Conservation (phyloP, 176 grass and related monocot species). For the Panicum miliaceum region DNA sequence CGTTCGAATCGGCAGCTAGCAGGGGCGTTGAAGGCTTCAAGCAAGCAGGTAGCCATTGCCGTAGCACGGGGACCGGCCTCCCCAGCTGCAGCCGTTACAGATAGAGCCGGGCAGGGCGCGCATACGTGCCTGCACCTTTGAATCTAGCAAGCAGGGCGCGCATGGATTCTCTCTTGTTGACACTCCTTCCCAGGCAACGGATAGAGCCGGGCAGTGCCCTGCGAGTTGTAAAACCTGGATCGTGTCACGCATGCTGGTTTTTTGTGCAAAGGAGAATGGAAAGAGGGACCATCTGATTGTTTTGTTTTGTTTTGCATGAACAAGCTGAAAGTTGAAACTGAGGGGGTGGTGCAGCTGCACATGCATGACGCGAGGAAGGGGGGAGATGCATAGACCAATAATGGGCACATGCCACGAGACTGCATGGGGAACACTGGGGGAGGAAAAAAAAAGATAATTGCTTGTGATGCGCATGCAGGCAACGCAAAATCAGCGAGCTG, state of each 20-base stretch:
- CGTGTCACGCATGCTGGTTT: slow-evolving; percentile 26
- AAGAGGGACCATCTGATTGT: slow-evolving; percentile 44
- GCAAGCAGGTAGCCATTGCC: slow-evolving; percentile 28
- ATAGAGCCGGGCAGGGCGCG: no score
- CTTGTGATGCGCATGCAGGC: neutral
- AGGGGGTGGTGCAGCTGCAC: slow-evolving; percentile 41
- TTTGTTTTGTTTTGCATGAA: neutral
- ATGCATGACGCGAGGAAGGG: slow-evolving; percentile 31
- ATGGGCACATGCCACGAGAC: slow-evolving; percentile 45
- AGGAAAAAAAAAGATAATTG: neutral
- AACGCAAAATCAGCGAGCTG: neutral
- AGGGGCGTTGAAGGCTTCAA: neutral
- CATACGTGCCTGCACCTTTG: slow-evolving; percentile 20
- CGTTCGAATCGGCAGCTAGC: neutral
- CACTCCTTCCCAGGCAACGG: slow-evolving; percentile 9
- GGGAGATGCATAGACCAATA: slow-evolving; percentile 41
- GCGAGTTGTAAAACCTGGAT: slow-evolving; percentile 21
- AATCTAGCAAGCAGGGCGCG: slow-evolving; percentile 2
- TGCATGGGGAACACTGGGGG: neutral
- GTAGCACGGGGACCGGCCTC: slow-evolving; percentile 33
- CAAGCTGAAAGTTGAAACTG: slow-evolving; percentile 42
- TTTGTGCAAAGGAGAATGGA: slow-evolving; percentile 33
- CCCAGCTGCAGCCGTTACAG: slow-evolving; percentile 33
- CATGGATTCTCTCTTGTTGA: neutral
- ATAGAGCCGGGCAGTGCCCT: slow-evolving; percentile 10